Base-by-base conservation (phyloP, 2,329 filamentous ascomycete species). In the Paramyrothecium roridum region DNA sequence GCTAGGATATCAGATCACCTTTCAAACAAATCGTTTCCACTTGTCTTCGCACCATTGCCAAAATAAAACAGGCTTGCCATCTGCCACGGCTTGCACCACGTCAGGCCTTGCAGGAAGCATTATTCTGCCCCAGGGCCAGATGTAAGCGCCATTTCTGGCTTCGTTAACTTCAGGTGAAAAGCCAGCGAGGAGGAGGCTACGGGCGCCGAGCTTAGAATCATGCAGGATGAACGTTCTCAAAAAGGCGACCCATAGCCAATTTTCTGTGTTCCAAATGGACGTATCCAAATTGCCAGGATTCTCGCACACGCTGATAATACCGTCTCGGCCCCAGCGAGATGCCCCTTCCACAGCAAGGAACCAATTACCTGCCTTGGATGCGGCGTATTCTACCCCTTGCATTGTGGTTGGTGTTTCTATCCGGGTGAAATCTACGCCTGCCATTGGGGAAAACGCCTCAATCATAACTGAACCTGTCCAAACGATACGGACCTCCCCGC, bases 161-260 rank as follows among this genome's bases (percentile, higher is more conserved):
- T 58, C 21, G 3, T 63, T 68, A 2, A 76, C 62, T 3, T 76
- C 71, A 1, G 68, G 64, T 1, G 72, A 73, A 50, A 76, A 60
- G 1, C 71, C 75, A 40, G 73, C 70, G 50, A 63, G 77, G 2
- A 77, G 55, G 59, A 74, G 72, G 1, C 74, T 75, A 54, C 74
- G 75, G 2, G 73, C 75, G 52, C 62, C 13, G 56, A 52, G 70
- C 66, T 46, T 72, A 70, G 2, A 57, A 56, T 2, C 64, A 65
- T 6, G 72, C 63, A 49, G 71, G 62, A 62, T 63, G 72, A 23
- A 66, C 70, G 6, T 70, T 72, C 0, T 65, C 26, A 30, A 10
- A 30, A 30, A 30, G 26, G 26, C 10, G 10, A 30, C 26, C 26
- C 26, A 30, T 4, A 30, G 26, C 26, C 26, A 30, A 10, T 30